Base-by-base conservation (phyloP, 73 alveolate genomes). In the Symbiodinium pilosum region DNA sequence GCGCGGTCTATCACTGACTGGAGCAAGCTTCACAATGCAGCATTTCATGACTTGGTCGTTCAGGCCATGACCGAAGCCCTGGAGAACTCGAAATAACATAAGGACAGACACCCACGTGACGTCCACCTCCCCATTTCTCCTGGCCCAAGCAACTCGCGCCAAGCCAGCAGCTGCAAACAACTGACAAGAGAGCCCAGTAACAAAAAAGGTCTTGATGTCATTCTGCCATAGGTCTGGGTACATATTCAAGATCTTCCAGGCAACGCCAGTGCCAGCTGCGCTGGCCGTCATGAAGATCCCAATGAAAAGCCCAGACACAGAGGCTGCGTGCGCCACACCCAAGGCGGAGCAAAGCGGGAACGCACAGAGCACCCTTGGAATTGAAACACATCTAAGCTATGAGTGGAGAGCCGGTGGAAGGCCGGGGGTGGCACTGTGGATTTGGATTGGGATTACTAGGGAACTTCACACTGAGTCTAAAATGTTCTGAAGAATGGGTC, bases 11-110 rank as follows among this genome's bases (percentile, higher is more conserved):
- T 30, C 84, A 43, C 43, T 3, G 43, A 34, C 9, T 5, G 84
- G 84, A 71, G 84, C 41, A 30, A 71, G 84, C 43, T 71, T 71
- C 26, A 71, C 84, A 26, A 71, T 71, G 84, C 84, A 71, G 84
- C 84, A 71, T 24, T 71, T 71, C 84, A 71, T 71, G 84, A 71
- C 16, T 26, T 71, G 84, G 84, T 71, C 84, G 43, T 71, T 71
- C 43, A 71, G 7, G 16, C 84, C 84, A 71, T 71, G 84, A 11
- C 84, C 84, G 28, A 71, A 71, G 43, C 84, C 84, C 43, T 71
- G 84, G 43, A 71, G 16, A 26, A 71, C 43, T 43, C 84, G 11
- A 14, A 43, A 41, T 28, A 26, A 9, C 84, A 71, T 30, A 14
- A 30, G 32, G 24, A 34, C 4, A 43, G 7, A 30, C 0, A 71